Base-by-base conservation (phyloP, 306 rosid genomes). In the Arachis stenosperma region DNA sequence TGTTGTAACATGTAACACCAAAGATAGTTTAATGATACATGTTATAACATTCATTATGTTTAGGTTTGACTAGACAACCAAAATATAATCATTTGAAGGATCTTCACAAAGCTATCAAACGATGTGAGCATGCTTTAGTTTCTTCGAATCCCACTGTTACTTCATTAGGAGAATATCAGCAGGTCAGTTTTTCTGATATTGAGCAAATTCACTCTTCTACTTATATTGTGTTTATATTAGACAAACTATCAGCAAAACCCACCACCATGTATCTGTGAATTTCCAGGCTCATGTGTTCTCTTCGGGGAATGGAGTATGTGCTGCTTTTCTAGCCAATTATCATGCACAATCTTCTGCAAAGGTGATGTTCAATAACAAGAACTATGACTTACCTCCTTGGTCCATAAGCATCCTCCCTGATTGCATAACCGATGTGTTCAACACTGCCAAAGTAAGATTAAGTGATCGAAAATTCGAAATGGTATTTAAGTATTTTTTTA, bases 401-500 rank as follows among this genome's bases (percentile, higher is more conserved):
- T 94, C 99, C 60, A 82, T 89, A 74, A 94, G 99, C 87, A 94
- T 94, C 76, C 97, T 94, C 56, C 99, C 99, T 42, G 90, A 94
- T 73, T 94, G 99, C 86, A 88, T 76, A 77, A 81, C 79, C 12
- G 86, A 9, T 55, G 88, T 84, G 39, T 94, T 79, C 51, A 94
- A 94, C 83, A 94, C 97, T n/a, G 99, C 99, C 78, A 77, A 74
- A 73, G 99, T 94, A 85, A 81, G 86, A 13, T 53, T 44, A 12
- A 46, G 63, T 11, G 29, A 64, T 51, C 41, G 30, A 63, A 82
- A 52, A 40, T 33, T 33, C 0, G 37, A 33, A 33, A 33, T 33
- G 27, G 27, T 22, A 22, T 22, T 22, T 47, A 74, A 66, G 50
- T 73, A 68, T 66, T 52, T 79, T 13, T 39, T 75, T 42, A 48